Conservation (phyloP, 1,284 basidiomycete genomes). For the Ceratobasidium sp. region DNA sequence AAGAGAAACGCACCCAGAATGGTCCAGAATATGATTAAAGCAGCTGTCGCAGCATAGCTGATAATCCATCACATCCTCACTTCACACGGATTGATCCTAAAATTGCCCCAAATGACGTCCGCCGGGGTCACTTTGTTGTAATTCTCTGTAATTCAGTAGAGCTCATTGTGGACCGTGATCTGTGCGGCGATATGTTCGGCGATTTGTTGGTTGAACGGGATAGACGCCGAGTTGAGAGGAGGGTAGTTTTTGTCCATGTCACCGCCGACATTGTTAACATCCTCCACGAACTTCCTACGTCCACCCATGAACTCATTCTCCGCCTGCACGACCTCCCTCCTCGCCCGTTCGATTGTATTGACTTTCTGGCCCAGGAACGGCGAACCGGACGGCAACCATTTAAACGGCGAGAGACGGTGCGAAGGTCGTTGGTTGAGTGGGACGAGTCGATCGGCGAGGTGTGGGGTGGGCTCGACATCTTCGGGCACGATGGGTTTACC, state of each 20-base stretch:
- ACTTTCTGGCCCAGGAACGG: slow-evolving; percentile 80
- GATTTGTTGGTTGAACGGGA: slow-evolving; percentile 84
- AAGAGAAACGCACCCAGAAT: slow-evolving; percentile 68
- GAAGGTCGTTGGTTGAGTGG: slow-evolving; percentile 70
- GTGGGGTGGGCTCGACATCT: slow-evolving; percentile 55
- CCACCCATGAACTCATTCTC: slow-evolving; percentile 67
- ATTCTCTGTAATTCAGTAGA: slow-evolving; percentile 70
- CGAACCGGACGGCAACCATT: slow-evolving; percentile 70
- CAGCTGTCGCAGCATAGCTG: slow-evolving; percentile 67
- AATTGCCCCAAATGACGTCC: slow-evolving; percentile 78
- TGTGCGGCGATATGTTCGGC: slow-evolving; percentile 80
- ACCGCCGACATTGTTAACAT: slow-evolving; percentile 59
- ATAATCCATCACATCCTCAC: slow-evolving; percentile 68
- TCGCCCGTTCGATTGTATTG: slow-evolving; percentile 81
- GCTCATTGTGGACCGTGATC: slow-evolving; percentile 70
- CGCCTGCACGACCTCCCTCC: slow-evolving; percentile 74
- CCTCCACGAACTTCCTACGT: slow-evolving; percentile 56
- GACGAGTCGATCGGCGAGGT: slow-evolving; percentile 68
- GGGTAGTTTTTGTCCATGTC: slow-evolving; percentile 66
- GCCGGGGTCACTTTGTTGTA: slow-evolving; percentile 78
- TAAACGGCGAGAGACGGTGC: slow-evolving; percentile 69
- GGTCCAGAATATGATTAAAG: slow-evolving; percentile 79
- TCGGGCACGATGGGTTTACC: slow-evolving; percentile 41
- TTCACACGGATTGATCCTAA: slow-evolving; percentile 90
- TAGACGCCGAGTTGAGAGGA: slow-evolving; percentile 80